Base-by-base conservation (phyloP, 2,329 filamentous ascomycete genomes). In the Fusarium anguioides region DNA sequence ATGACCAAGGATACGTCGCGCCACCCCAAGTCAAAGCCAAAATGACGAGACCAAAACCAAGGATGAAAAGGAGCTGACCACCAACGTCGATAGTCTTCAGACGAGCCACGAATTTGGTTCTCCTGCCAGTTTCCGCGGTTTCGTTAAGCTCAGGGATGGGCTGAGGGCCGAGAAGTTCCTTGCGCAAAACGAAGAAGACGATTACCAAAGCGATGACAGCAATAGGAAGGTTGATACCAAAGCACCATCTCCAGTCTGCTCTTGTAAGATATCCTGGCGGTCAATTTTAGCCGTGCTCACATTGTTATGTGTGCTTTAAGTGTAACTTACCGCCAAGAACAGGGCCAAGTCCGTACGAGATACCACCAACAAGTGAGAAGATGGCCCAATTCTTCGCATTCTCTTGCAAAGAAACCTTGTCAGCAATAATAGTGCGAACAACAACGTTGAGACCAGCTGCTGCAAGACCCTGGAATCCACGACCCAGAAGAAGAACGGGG, bases 211-310 rank as follows among this genome's bases (percentile, higher is more conserved):
- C 84, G 20, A 84, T 68, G 5, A 81, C 78, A 3, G 79, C 82
- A 39, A 89, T 81, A 17, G 87, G 87, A n/a, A 89, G 79, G 61
- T 86, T 87, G 52, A 91, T 83, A 35, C 83, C 87, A 73, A 91
- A 91, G 71, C 87, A 89, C 83, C 89, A 91, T 47, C 88, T 79
- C 89, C 89, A 91, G 64, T 81, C 83, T 6, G 81, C 76, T 33
- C 80, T 77, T 20, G 85, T 85, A 14, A 88, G 79, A 58, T 85
- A 86, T 1, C 82, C 76, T 78, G 20, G 1, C 5, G 15, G 5
- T 9, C 4, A 5, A 31, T 17, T 18, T 72, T 26, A 71, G 66
- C 44, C 26, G 23, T 37, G 18, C 14, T 37, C 8, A 8, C 15
- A 20, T 6, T 8, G 8, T 9, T 17, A 8, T 14, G 14, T 5